phyloP scores from a whole-genome alignment of 2,329 filamentous ascomycete species.

The Peltaster fructicola region DNA sequence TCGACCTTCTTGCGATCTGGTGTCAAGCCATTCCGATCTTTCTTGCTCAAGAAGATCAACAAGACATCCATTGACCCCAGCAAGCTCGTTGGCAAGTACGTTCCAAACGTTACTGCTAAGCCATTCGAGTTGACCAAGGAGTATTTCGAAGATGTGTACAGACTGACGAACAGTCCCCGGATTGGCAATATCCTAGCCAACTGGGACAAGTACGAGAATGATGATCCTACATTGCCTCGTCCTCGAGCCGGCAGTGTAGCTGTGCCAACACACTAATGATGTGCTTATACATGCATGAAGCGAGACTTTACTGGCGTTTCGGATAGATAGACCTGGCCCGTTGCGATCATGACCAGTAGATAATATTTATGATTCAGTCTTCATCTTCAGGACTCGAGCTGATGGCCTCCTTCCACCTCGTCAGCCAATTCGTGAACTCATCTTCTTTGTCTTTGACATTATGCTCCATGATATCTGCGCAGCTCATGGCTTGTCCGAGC shows the following conservation, averaged over 20 bases:
- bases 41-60: constrained; percentile 99
- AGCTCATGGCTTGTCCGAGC: constrained; percentile 40
- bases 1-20: constrained; percentile 93
- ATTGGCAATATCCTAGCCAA: constrained; percentile 72
- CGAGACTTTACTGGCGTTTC: not conserved
- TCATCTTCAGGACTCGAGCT: constrained; percentile 6
- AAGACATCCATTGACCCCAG: constrained; percentile 95
- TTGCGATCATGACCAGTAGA: not conserved
- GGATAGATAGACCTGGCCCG: constrained; percentile 1
- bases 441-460: constrained; percentile 51
- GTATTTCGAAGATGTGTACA: constrained; percentile 98
- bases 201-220: constrained; percentile 36
- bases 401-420: constrained; percentile 30
- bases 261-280: too few relatives aligned
- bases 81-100: constrained; percentile 96
- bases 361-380: constrained; percentile 1
- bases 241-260: constrained; percentile 14
- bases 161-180: constrained; percentile 64
- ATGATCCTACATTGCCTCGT: constrained; percentile 13
- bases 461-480: constrained; percentile 36
- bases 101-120: constrained; percentile 92
- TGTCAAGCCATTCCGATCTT: constrained; percentile 96
- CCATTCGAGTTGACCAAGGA: constrained; percentile 94
- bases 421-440: constrained; percentile 64
- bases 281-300: not conserved